Conservation (phyloP, 768 basidiomycete genomes). For the Rhizopogon roseolus region DNA sequence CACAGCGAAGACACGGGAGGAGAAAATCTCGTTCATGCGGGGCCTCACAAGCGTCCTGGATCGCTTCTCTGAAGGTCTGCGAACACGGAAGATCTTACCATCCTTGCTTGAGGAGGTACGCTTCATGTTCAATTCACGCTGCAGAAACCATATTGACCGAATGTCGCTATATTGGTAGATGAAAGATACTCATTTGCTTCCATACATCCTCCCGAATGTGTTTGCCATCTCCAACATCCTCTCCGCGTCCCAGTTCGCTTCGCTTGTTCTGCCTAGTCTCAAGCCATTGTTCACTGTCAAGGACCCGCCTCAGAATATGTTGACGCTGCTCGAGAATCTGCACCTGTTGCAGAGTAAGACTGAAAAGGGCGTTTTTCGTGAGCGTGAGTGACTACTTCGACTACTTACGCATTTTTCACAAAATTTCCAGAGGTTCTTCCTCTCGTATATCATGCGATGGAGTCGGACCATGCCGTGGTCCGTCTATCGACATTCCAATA, state of each 20-base stretch:
- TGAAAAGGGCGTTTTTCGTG: conserved; percentile 78
- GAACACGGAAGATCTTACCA: conserved; percentile 85
- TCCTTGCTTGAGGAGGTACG: conserved; percentile 90
- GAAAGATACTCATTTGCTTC: conserved; percentile 91
- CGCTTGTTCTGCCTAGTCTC: conserved; percentile 76
- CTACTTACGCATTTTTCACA: not conserved
- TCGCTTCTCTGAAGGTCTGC: conserved; percentile 82
- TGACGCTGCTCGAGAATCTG: conserved; percentile 89
- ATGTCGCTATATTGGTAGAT: conserved; percentile 41
- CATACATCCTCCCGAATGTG: conserved; percentile 94
- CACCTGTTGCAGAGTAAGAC: conserved; percentile 86
- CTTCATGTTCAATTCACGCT: not conserved
- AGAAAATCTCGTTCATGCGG: conserved; percentile 95
- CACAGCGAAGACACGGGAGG: conserved; percentile 88
- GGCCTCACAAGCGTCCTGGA: conserved; percentile 78
- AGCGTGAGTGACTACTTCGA: conserved; percentile 52
- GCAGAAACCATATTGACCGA: conserved; percentile 1
- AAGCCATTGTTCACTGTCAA: conserved; percentile 87
- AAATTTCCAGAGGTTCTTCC: conserved; percentile 78
- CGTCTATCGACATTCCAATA: conserved; percentile 12
- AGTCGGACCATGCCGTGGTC: conserved; percentile 88
- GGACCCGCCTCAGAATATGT: conserved; percentile 97
- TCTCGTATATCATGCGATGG: conserved; percentile 91
- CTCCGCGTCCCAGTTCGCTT: conserved; percentile 75
- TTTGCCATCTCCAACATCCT: conserved; percentile 82